phyloP scores from a whole-genome alignment of 495 filamentous ascomycete species.

The Penicillium ucsense region DNA sequence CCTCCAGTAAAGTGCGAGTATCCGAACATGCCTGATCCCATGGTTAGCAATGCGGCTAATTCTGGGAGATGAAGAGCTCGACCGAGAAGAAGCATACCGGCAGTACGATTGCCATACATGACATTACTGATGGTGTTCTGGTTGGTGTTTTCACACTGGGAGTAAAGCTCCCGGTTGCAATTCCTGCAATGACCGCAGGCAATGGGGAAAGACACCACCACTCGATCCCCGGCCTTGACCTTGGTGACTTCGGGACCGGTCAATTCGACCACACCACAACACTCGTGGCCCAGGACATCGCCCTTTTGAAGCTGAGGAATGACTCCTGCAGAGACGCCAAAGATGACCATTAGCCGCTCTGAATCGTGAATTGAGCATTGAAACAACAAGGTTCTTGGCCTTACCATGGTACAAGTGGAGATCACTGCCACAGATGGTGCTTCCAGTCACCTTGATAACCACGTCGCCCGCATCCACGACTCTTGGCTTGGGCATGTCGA shows the following conservation, averaged over 20 bases:
- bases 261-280: conserved; percentile 70
- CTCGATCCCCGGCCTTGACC: conserved; percentile 59
- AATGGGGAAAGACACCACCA: conserved; percentile 83
- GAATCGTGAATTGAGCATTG: too few species aligned
- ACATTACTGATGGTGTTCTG: conserved; percentile 55
- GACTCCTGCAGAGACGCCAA: conserved; percentile 20
- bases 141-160: conserved; percentile 74
- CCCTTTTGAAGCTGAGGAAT: conserved; percentile 69
- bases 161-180: conserved; percentile 65
- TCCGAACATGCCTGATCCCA: conserved; percentile 35
- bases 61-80: not conserved
- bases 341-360: too few species aligned
- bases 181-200: conserved; percentile 60
- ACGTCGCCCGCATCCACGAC: conserved; percentile 69
- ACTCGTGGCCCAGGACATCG: conserved; percentile 87
- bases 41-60: not conserved
- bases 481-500: conserved; percentile 57
- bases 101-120: conserved; percentile 65
- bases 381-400: not conserved
- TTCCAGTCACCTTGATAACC: conserved; percentile 76
- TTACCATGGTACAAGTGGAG: conserved; percentile 68
- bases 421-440: conserved; percentile 80
- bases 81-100: conserved; percentile 40
- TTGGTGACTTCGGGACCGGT: conserved; percentile 52
- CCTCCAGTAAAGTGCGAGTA: conserved; percentile 68